A percentile compares a stretch with the other conserved stretches of the same genome.
Evolutionary conservation across 768 basidiomycete genomes (phyloP).

Genomic region (Roridomyces roridus): DNA sequence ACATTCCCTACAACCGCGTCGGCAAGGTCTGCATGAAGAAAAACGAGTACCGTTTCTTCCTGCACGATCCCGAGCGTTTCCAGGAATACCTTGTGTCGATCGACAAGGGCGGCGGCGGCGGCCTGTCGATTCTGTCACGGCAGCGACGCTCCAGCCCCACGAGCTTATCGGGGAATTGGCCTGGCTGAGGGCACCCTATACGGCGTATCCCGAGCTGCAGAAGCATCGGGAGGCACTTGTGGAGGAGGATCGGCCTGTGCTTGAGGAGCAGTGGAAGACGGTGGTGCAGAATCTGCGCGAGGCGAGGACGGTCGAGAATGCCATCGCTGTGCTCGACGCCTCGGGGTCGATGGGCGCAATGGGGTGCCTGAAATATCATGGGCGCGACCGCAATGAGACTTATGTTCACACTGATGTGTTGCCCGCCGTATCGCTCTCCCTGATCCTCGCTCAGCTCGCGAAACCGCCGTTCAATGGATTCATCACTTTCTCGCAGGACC

Average conservation of each 20-base stretch:
- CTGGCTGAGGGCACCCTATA: too few species aligned
- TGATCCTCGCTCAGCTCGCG: slow-evolving; percentile 68
- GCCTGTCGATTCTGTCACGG: too few species aligned
- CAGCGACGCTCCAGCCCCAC: slow-evolving; percentile 73
- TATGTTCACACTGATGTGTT: too few species aligned
- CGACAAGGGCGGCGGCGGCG: slow-evolving; percentile 54
- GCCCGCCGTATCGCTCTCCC: slow-evolving; percentile 68
- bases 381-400: too few species aligned
- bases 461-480: slow-evolving; percentile 72
- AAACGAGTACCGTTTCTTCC: too few species aligned
- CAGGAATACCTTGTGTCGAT: slow-evolving; percentile 61
- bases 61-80: slow-evolving; percentile 66
- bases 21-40: too few species aligned
- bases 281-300: slow-evolving; percentile 60
- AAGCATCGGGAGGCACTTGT: slow-evolving; percentile 37
- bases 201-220: slow-evolving; percentile 22
- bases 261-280: slow-evolving; percentile 72
- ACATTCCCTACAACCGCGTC: too few species aligned
- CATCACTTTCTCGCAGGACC: too few species aligned
- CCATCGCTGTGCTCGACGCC: slow-evolving; percentile 77
- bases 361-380: too few species aligned
- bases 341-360: slow-evolving; percentile 72
- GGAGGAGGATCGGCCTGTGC: slow-evolving; percentile 47
- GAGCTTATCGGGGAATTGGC: slow-evolving; percentile 52
- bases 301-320: slow-evolving; percentile 62